These are phyloP conservation scores for Chaetomium sp. DNA, from an alignment of 2,329 filamentous ascomycete species.

Conservation along the genomic window DNA sequence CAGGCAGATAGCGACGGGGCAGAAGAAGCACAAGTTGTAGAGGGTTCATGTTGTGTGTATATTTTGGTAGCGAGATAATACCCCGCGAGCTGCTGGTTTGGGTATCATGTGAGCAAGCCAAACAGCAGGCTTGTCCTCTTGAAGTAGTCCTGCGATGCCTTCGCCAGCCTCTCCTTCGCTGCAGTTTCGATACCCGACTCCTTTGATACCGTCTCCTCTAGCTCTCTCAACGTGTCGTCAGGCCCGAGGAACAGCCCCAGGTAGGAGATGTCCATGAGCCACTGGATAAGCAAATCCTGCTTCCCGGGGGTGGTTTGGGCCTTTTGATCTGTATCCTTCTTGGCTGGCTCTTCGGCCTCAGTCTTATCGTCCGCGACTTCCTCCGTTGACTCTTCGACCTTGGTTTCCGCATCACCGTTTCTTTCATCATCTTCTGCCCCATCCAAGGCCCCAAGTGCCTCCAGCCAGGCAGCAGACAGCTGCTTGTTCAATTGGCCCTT, in stretches of 20 bases:
- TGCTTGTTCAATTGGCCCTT: conserved; percentile 59
- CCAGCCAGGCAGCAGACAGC: conserved; percentile 54
- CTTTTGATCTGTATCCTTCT: conserved; percentile 22
- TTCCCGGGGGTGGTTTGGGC: conserved; percentile 35
- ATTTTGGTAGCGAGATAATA: conserved; percentile 6
- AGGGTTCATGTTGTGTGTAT: conserved; percentile 44
- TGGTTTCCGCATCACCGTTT: not conserved
- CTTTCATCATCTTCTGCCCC: conserved; percentile 25
- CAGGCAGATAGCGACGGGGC: conserved; percentile 75
- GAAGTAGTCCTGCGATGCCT: conserved; percentile 75
- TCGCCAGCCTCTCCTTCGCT: conserved; percentile 57
- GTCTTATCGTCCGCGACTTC: conserved; percentile 28
- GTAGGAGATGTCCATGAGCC: conserved; percentile 61
- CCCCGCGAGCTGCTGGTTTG: not conserved
- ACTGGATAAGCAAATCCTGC: conserved; percentile 58
- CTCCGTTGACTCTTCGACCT: conserved; percentile 24
- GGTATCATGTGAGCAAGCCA: conserved; percentile 61
- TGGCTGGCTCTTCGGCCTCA: conserved; percentile 25
- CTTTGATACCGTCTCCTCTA: conserved; percentile 51
- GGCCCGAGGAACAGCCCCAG: conserved; percentile 51
- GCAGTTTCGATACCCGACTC: conserved; percentile 53
- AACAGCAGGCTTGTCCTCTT: conserved; percentile 81
- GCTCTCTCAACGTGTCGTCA: conserved; percentile 43
- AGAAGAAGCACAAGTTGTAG: conserved; percentile 88
- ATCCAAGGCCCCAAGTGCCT: conserved; percentile 41